These are phyloP conservation scores for Pythium biforme DNA, from an alignment of 352 stramenopile species.

Conservation along the genomic window DNA sequence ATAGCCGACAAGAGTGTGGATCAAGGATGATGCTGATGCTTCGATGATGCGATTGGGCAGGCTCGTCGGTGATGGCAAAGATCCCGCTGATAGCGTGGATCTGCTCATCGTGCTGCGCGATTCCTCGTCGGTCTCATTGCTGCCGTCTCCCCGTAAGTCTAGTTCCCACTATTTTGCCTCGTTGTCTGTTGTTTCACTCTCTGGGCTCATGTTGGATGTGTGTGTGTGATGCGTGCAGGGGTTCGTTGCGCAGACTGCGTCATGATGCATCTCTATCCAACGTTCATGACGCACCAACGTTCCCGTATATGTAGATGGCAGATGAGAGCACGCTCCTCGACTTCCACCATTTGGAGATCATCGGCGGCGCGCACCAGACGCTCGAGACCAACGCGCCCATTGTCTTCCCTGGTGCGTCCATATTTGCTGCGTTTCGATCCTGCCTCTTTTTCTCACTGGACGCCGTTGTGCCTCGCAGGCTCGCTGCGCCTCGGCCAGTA, in stretches of 20 bases:
- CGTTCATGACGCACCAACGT: too few relatives aligned
- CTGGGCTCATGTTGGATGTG: background rate
- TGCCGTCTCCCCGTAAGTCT: constrained; percentile 36
- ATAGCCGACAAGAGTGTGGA: background rate
- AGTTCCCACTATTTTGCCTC: background rate
- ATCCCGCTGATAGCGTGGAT: constrained; percentile 48
- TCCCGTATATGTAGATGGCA: background rate
- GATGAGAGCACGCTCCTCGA: background rate
- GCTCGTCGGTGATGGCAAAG: constrained; percentile 52
- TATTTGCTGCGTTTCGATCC: background rate
- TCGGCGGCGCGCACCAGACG: constrained; percentile 52
- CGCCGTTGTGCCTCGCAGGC: constrained; percentile 29
- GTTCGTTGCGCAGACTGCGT: too few relatives aligned
- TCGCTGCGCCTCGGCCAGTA: constrained; percentile 71
- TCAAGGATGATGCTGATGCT: background rate
- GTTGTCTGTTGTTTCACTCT: background rate
- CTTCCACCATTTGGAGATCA: constrained; percentile 49
- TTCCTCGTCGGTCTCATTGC: constrained; percentile 34
- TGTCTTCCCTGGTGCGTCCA: constrained; percentile 55
- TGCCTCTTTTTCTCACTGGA: background rate
- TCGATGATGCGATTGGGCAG: constrained; percentile 17
- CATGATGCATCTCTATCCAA: too few relatives aligned
- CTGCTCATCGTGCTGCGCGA: constrained; percentile 70
- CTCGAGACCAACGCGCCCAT: constrained; percentile 42
- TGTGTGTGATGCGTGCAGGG: too few relatives aligned